Percentiles rank a stretch among this genome's conserved stretches.
These are phyloP conservation scores for Malus hybrid DNA, from an alignment of 331 rosid species.

Conservation along the genomic window DNA sequence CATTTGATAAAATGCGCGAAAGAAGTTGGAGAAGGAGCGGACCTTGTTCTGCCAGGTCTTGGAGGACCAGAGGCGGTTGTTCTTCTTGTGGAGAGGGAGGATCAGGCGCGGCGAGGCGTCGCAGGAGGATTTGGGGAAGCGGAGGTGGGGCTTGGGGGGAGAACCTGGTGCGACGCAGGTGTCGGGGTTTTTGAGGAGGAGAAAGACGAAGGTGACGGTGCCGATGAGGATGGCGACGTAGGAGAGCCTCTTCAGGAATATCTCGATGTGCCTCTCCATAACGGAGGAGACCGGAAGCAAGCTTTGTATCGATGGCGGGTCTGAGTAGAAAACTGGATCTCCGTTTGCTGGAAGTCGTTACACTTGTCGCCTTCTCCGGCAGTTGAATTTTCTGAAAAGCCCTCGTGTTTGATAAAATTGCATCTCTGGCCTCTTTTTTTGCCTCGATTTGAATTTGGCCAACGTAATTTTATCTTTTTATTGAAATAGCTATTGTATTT, in stretches of 20 bases:
- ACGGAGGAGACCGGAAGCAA: neutral
- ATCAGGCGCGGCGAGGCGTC: conserved; percentile 45
- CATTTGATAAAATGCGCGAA: conserved; percentile 32
- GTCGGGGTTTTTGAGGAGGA: conserved; percentile 56
- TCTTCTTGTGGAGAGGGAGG: conserved; percentile 52
- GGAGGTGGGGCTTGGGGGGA: conserved; percentile 45
- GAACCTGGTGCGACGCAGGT: conserved; percentile 52
- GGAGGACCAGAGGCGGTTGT: conserved; percentile 64
- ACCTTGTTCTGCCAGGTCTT: conserved; percentile 46
- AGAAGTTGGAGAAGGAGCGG: conserved; percentile 36
- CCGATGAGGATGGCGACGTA: conserved; percentile 47
- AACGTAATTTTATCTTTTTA: too few relatives aligned
- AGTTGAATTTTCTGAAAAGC: neutral
- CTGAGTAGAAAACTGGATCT: neutral
- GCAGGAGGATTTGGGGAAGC: conserved; percentile 76
- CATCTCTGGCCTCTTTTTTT: neutral
- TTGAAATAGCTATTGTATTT: too few relatives aligned
- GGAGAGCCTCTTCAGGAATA: conserved; percentile 47
- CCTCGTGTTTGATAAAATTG: neutral
- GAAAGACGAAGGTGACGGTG: conserved; percentile 46
- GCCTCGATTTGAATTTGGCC: too few relatives aligned
- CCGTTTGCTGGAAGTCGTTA: neutral
- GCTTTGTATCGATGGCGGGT: neutral
- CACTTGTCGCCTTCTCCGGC: neutral
- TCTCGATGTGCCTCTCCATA: conserved; percentile 48